These are phyloP conservation scores for Gastrolobium villosum DNA, from an alignment of 306 rosid genomes.

Conservation along the genomic window DNA sequence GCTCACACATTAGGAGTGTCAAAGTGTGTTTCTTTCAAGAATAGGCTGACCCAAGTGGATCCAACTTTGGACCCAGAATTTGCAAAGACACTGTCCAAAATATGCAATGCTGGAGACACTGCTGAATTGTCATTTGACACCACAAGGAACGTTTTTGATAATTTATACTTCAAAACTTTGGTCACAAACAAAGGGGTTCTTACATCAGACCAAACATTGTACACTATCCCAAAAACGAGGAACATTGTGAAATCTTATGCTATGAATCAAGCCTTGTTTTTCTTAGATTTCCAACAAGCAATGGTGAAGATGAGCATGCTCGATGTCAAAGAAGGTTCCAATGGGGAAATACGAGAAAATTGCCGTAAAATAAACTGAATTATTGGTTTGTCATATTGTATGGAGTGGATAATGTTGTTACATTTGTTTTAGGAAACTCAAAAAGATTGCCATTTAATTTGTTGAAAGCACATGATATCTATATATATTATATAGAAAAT, in stretches of 20 bases:
- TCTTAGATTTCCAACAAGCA: conserved; percentile 76
- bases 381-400: not conserved
- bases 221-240: conserved; percentile 55
- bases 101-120: conserved; percentile 71
- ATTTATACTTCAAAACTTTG: conserved; percentile 64
- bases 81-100: conserved; percentile 60
- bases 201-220: conserved; percentile 72
- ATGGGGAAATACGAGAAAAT: conserved; percentile 66
- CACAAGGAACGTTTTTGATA: conserved; percentile 69
- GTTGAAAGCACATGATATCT: not conserved
- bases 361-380: conserved; percentile 69
- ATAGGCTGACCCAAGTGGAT: conserved; percentile 55
- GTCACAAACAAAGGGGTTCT: conserved; percentile 66
- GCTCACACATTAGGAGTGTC: conserved; percentile 92
- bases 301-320: conserved; percentile 81
- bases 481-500: not conserved
- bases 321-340: conserved; percentile 66
- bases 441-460: not conserved
- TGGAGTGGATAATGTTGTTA: not conserved
- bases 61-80: conserved; percentile 61
- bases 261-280: conserved; percentile 71
- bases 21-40: conserved; percentile 77
- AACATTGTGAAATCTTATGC: conserved; percentile 71
- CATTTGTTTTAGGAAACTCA: conserved; percentile 13
- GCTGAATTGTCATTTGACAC: conserved; percentile 72